Base-by-base conservation (phyloP, 345 rosid species). In the Acer yangbiense region DNA sequence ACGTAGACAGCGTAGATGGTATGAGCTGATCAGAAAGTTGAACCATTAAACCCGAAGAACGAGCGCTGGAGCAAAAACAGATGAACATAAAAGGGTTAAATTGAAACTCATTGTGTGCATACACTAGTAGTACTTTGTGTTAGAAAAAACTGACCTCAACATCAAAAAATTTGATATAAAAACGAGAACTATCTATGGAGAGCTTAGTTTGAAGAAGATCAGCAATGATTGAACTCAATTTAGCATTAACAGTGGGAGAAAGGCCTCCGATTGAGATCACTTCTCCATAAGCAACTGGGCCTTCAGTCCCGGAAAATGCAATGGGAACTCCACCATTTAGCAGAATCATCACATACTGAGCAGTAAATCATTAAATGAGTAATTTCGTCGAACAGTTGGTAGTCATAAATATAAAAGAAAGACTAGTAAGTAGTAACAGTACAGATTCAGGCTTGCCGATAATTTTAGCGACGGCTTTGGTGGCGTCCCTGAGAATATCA, bases 361-460 rank as follows among this genome's bases (percentile, higher is more conserved):
- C 75, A 50, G 76, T 9, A 17, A 25, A 35, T 12, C 39, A 64
- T 25, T 27, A 25, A 13, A 1, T 64, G 9, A 64, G 21, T 50
- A 52, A 65, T 75, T 65, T 75, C 62, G 12, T 50, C 70, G 63
- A 65, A 65, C 64, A 65, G 25, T 13, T 68, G 52, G 72, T 17
- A 64, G 60, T 9, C 85, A 83, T 4, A 50, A 10, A 8, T 6
- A 6, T 68, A n/a, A 10, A 13, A 10, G 57, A 41, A 6, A 25
- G 11, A 60, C 12, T 60, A 8, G n/a, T 58, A 2, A 17, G 14
- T 0, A 58, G 10, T 3, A 25, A 69, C 62, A 9, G 16, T 68
- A 85, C 99, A 39, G 98, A 94, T 90, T 96, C 97, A 46, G 98
- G 95, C 83, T 96, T 94, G 86, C 98, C 98, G 68, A 96, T 87